Evolutionary conservation across 495 filamentous ascomycete genomes (phyloP).

Genomic region (Tuber calosporum): DNA sequence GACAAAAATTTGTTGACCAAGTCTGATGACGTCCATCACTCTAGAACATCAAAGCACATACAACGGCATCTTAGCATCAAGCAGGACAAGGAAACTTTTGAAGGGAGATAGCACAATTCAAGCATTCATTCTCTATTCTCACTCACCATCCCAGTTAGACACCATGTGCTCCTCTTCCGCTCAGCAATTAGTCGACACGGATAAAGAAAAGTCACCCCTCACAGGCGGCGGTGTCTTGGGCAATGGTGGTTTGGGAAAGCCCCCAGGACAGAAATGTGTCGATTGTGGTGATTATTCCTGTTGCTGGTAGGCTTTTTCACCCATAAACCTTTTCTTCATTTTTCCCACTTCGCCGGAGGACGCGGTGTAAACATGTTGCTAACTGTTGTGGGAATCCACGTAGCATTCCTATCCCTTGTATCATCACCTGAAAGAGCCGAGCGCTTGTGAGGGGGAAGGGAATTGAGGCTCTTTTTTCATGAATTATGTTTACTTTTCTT

Average conservation of each 20-base stretch:
- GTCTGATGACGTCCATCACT: neutral
- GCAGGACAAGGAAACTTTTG: neutral
- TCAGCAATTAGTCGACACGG: conserved; percentile 14
- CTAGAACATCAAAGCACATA: neutral
- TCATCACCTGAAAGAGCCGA: conserved; percentile 27
- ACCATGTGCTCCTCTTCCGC: conserved; percentile 25
- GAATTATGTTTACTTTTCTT: neutral
- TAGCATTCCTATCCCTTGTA: conserved; percentile 29
- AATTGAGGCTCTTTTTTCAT: neutral
- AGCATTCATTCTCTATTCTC: neutral
- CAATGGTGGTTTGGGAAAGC: conserved; percentile 30
- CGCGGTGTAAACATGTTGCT: conserved; percentile 6
- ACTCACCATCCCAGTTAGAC: neutral
- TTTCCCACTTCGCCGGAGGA: neutral
- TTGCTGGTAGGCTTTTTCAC: conserved; percentile 26
- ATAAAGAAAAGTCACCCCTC: conserved; percentile 35
- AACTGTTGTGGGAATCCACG: neutral
- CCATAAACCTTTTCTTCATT: neutral
- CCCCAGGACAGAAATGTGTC: conserved; percentile 27
- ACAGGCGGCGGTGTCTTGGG: conserved; percentile 25
- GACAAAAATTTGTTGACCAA: neutral
- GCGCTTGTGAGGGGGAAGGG: neutral
- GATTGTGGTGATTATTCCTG: conserved; percentile 33
- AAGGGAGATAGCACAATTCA: conserved; percentile 15
- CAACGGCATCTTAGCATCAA: neutral